A percentile compares a stretch with the other conserved stretches of the same genome.
Conservation (phyloP, 768 basidiomycete genomes). For the Suillus ampliporus region DNA sequence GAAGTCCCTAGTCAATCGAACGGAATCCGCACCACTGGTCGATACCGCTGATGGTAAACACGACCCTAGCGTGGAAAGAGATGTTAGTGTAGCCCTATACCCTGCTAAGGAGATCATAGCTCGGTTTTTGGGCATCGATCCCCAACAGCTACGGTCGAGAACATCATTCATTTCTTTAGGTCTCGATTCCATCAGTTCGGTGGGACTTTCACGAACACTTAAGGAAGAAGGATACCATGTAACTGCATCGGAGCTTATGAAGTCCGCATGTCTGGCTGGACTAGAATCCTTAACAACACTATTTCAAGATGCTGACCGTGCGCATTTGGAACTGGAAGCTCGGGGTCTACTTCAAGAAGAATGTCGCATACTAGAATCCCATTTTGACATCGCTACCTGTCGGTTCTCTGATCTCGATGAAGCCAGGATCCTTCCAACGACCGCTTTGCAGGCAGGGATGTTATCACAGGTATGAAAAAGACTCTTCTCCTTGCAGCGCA, state of each 20-base stretch:
- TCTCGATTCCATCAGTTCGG: constrained; percentile 53
- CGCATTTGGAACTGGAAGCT: constrained; percentile 1
- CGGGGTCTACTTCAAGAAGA: constrained; percentile 12
- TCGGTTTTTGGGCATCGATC: constrained; percentile 21
- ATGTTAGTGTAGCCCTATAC: constrained; percentile 9
- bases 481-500: neutral
- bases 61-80: constrained; percentile 1
- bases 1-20: neutral
- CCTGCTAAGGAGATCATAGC: constrained; percentile 24
- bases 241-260: constrained; percentile 46
- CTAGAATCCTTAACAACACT: constrained; percentile 7
- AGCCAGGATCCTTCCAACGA: constrained; percentile 45
- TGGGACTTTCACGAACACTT: constrained; percentile 46
- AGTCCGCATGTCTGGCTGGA: constrained; percentile 12
- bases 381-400: constrained; percentile 18
- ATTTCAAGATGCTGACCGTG: neutral
- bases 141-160: constrained; percentile 16
- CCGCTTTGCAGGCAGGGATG: constrained; percentile 54
- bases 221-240: constrained; percentile 38
- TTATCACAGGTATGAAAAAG: constrained; percentile 47
- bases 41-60: neutral
- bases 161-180: constrained; percentile 52
- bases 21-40: neutral
- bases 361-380: constrained; percentile 1
- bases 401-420: constrained; percentile 37